phyloP scores from a whole-genome alignment of 2,329 filamentous ascomycete species.

The Coniochaeta sp. region DNA sequence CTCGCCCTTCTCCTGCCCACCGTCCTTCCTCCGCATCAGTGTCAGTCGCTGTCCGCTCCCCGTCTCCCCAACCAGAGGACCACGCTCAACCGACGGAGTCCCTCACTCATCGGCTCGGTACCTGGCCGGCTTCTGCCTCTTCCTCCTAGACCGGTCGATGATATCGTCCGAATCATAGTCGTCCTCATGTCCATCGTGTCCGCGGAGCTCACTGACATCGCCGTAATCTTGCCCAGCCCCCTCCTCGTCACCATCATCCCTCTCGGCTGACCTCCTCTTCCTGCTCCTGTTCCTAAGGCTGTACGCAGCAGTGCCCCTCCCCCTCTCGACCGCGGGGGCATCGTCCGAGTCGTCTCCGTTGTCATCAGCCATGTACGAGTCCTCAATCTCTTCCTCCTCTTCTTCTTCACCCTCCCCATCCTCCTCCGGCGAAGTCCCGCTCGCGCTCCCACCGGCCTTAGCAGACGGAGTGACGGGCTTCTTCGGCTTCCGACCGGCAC shows the following conservation, averaged over 20 bases:
- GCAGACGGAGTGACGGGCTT: not conserved
- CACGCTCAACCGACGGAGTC: not conserved
- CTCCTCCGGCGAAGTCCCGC: not conserved
- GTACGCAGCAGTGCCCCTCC: not conserved
- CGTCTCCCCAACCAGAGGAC: not conserved
- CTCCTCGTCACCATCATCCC: constrained; percentile 5
- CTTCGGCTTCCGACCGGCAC: constrained; percentile 18
- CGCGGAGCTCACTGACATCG: not conserved
- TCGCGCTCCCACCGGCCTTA: not conserved
- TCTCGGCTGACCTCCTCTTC: constrained; percentile 6
- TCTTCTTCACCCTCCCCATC: no score
- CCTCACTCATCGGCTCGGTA: constrained; percentile 10
- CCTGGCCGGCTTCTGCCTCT: constrained; percentile 15
- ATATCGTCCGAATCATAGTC: constrained; percentile 6
- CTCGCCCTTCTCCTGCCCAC: no score
- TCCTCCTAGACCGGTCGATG: constrained; percentile 11
- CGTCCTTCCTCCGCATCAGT: no score
- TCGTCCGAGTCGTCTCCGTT: not conserved
- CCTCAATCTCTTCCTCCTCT: not conserved
- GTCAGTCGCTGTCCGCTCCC: no score
- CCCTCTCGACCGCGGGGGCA: not conserved
- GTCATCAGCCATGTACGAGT: not conserved
- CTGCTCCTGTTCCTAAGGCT: not conserved
- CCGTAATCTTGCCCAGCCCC: not conserved
- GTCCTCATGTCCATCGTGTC: not conserved